These are phyloP conservation scores for Grosmannia clavigera DNA, from an alignment of 2,329 filamentous ascomycete species.

Conservation along the genomic window DNA sequence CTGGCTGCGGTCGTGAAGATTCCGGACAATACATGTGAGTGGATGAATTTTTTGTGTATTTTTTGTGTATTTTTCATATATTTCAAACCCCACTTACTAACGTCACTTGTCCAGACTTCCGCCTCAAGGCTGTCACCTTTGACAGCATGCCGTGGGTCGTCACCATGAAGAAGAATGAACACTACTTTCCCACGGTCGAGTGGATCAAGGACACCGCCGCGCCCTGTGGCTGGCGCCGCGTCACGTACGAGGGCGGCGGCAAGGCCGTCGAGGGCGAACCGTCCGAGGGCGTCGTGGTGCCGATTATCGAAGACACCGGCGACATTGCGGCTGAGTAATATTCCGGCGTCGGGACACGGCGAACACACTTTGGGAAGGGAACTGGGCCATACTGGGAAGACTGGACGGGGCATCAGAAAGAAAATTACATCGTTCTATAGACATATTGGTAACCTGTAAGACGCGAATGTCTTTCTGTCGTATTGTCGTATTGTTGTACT, in stretches of 20 bases:
- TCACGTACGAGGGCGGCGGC: slow-evolving; percentile 47
- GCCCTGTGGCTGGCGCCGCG: slow-evolving; percentile 48
- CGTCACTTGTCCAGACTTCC: slow-evolving; percentile 52
- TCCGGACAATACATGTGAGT: slow-evolving; percentile 80
- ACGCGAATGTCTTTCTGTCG: neutral
- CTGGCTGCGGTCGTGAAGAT: slow-evolving; percentile 73
- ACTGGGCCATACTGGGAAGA: neutral
- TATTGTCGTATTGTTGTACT: neutral
- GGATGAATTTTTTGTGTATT: neutral
- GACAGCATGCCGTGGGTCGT: slow-evolving; percentile 99
- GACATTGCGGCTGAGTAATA: slow-evolving; percentile 25
- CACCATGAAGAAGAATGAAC: slow-evolving; percentile 99
- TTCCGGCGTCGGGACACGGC: neutral
- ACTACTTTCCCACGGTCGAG: slow-evolving; percentile 70
- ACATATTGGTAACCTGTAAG: neutral
- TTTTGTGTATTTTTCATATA: neutral
- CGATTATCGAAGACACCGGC: slow-evolving; percentile 26
- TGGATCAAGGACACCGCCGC: slow-evolving; percentile 52
- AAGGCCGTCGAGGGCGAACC: slow-evolving; percentile 42
- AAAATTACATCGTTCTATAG: neutral
- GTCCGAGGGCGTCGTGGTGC: slow-evolving; percentile 30
- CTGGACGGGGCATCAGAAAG: neutral
- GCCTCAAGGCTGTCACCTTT: slow-evolving; percentile 92
- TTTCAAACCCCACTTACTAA: too few species aligned
- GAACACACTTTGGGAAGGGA: neutral